phyloP scores from a whole-genome alignment of 441 rosid genomes.

The Erodium moschatum region DNA sequence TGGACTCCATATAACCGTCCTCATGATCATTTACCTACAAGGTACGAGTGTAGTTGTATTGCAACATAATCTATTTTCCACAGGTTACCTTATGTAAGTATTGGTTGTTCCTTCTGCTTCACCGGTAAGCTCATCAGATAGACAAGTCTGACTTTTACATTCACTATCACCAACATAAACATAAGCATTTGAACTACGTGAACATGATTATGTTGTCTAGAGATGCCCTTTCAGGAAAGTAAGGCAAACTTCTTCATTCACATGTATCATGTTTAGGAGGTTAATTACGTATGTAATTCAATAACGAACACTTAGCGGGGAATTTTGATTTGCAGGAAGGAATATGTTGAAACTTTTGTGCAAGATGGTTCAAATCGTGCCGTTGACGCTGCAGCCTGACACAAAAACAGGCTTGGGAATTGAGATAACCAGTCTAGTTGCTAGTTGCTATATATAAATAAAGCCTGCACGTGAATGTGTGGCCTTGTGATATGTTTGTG shows the following conservation, averaged over 20 bases:
- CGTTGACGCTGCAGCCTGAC: constrained; percentile 20
- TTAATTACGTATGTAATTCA: neutral
- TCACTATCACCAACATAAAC: neutral
- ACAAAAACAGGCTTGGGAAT: neutral
- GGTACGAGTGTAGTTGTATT: constrained; percentile 29
- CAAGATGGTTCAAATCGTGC: constrained; percentile 19
- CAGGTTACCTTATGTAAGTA: too few relatives aligned
- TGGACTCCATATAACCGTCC: constrained; percentile 95
- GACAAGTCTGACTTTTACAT: neutral
- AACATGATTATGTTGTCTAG: too few relatives aligned
- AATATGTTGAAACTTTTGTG: constrained; percentile 46
- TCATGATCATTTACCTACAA: constrained; percentile 78
- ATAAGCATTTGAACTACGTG: too few relatives aligned
- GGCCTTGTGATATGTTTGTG: too few relatives aligned
- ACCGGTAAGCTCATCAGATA: neutral
- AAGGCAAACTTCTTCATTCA: neutral
- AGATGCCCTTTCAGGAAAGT: too few relatives aligned
- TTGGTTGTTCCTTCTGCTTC: neutral
- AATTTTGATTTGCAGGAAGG: constrained; percentile 45
- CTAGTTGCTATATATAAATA: too few relatives aligned
- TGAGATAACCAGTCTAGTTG: too few relatives aligned
- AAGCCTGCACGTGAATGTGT: too few relatives aligned
- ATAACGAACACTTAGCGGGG: neutral
- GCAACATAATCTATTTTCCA: neutral
- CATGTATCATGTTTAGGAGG: neutral